Evolutionary conservation across 73 alveolate genomes (phyloP).

Genomic region (Tetrahymena thermophila): DNA sequence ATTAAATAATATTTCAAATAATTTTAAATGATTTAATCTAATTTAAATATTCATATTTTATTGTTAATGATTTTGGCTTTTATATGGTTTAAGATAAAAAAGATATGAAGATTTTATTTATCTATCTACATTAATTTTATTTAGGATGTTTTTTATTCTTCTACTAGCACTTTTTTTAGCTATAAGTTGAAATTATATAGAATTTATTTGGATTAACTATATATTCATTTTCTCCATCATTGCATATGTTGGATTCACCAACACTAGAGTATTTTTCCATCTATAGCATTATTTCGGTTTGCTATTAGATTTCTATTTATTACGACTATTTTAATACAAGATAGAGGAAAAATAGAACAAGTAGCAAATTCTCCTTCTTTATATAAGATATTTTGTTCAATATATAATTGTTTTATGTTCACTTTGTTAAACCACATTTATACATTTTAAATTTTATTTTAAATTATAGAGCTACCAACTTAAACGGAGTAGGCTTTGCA

Average conservation of each 20-base stretch:
- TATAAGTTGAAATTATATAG: too few relatives aligned
- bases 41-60: too few relatives aligned
- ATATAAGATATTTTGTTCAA: not conserved
- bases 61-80: not conserved
- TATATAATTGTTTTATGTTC: not conserved
- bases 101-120: not conserved
- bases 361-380: not conserved
- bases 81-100: not conserved
- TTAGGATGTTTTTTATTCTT: not conserved
- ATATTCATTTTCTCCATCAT: too few relatives aligned
- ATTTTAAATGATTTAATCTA: too few relatives aligned
- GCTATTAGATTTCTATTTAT: not conserved
- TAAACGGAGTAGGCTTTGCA: not conserved
- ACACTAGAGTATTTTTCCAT: not conserved
- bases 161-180: not conserved
- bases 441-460: not conserved
- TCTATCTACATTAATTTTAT: not conserved
- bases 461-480: not conserved
- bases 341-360: not conserved
- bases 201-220: too few relatives aligned
- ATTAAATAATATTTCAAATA: too few relatives aligned
- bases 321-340: not conserved
- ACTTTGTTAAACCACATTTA: not conserved
- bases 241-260: not conserved
- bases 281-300: not conserved